Base-by-base conservation (phyloP, 2,329 filamentous ascomycete species). In the Epichloe typhina region DNA sequence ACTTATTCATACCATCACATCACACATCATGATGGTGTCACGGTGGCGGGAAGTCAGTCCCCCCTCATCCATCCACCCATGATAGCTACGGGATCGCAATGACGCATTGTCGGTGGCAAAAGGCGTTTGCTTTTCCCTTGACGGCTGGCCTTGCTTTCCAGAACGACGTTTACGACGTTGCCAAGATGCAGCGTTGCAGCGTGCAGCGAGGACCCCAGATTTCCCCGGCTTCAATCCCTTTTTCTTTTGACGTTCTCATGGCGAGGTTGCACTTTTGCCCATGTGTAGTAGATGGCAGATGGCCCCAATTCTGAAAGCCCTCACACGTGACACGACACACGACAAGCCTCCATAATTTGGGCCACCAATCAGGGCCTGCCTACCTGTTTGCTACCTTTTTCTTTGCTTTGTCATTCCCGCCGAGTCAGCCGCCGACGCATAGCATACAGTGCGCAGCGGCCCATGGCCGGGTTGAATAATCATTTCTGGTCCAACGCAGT, bases 171-270 rank as follows among this genome's bases (percentile, higher is more conserved):
- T 23, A 26, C 6, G 23, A 26, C 43, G 26, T 45, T 15, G 12
- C 48, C 26, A 31, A 31, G 26, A 31, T 31, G 0, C 17, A 23
- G 5, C 43, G 23, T 45, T 13, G 43, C 21, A 23, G 5, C 43
- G 23, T 45, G 43, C 21, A 26, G n/a, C 26, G 43, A 26, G 6
- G 19, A 26, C 42, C 47, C 47, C 39, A 37, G 39, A 49, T 42
- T 42, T 31, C 26, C 37, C 37, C 37, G 13, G 13, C 13, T 38
- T 38, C 12, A 7, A 6, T 38, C 1, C 23, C 1, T 26, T 21
- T 15, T n/a, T 38, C n/a, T 7, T 38, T 38, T 42, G 46, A 49
- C 46, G 9, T 49, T 49, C n/a, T 12, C 49, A 42, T 50, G 49
- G 49, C 42, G 42, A 50, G 42, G 42, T 46, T 40, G 49, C 42